phyloP scores from a whole-genome alignment of 768 basidiomycete genomes.

The Floccularia luteovirens region DNA sequence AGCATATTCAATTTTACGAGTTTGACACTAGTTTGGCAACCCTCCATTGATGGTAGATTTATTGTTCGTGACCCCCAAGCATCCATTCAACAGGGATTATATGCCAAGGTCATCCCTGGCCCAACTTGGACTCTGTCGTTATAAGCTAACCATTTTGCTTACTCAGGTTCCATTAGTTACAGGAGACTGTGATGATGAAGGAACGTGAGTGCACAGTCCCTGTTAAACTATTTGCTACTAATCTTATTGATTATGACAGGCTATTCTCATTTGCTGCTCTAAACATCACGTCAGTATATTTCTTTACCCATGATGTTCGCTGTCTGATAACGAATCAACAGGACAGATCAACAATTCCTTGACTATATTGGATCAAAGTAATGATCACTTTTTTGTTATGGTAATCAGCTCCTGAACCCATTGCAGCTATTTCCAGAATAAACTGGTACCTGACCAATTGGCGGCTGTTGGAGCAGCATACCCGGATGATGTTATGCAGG shows the following conservation, averaged over 20 bases:
- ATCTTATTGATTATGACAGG: too few species aligned
- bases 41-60: constrained; percentile 41
- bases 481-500: constrained; percentile 9
- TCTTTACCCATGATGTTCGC: constrained; percentile 4
- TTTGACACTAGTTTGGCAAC: constrained; percentile 37
- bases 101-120: constrained; percentile 42
- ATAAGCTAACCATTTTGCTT: constrained; percentile 6
- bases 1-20: constrained; percentile 16
- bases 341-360: background rate
- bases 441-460: too few species aligned
- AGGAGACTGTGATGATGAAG: constrained; percentile 59
- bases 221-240: too few species aligned
- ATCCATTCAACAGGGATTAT: constrained; percentile 31
- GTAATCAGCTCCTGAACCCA: constrained; percentile 3
- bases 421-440: constrained; percentile 6
- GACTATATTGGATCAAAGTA: too few species aligned
- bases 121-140: constrained; percentile 25
- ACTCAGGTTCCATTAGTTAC: too few species aligned
- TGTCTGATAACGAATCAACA: constrained; percentile 6
- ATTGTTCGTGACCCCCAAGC: constrained; percentile 33
- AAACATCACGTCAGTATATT: constrained; percentile 38
- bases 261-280: constrained; percentile 41
- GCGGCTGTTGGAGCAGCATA: too few species aligned
- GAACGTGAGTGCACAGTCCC: too few species aligned
- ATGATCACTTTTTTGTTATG: constrained; percentile 5